Evolutionary conservation across 768 basidiomycete genomes (phyloP).

Genomic region (Mycena crocata): DNA sequence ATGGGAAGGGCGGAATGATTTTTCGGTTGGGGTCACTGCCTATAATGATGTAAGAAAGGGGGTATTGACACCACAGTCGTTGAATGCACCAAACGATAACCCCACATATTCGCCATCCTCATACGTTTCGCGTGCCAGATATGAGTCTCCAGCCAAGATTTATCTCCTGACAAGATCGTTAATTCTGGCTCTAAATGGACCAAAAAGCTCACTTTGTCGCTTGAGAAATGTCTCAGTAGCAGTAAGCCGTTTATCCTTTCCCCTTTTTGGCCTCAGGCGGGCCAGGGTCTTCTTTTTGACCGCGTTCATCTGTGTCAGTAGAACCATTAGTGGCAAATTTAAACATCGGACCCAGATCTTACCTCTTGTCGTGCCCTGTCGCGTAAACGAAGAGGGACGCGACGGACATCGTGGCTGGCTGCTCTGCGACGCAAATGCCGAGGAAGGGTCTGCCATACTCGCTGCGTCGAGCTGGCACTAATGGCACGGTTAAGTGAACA

Average conservation of each 20-base stretch:
- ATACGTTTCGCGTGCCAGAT: slow-evolving; percentile 98
- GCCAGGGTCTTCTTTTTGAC: slow-evolving; percentile 51
- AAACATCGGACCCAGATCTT: slow-evolving; percentile 20
- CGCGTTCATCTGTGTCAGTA: slow-evolving; percentile 57
- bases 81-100: slow-evolving; percentile 79
- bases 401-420: slow-evolving; percentile 93
- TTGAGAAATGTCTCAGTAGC: slow-evolving; percentile 72
- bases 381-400: slow-evolving; percentile 87
- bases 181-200: background rate
- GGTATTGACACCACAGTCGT: background rate
- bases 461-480: slow-evolving; percentile 78
- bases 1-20: slow-evolving; percentile 91
- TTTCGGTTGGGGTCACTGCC: slow-evolving; percentile 91
- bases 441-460: slow-evolving; percentile 94
- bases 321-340: background rate
- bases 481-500: background rate
- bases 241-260: slow-evolving; percentile 67
- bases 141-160: slow-evolving; percentile 96
- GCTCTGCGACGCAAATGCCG: slow-evolving; percentile 92
- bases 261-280: slow-evolving; percentile 68
- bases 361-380: slow-evolving; percentile 89
- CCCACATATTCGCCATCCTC: slow-evolving; percentile 95
- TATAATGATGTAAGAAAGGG: slow-evolving; percentile 41
- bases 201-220: slow-evolving; percentile 72
- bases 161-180: slow-evolving; percentile 67